These are phyloP conservation scores for Daldinia sp. DNA, from an alignment of 2,329 filamentous ascomycete genomes.

Conservation along the genomic window DNA sequence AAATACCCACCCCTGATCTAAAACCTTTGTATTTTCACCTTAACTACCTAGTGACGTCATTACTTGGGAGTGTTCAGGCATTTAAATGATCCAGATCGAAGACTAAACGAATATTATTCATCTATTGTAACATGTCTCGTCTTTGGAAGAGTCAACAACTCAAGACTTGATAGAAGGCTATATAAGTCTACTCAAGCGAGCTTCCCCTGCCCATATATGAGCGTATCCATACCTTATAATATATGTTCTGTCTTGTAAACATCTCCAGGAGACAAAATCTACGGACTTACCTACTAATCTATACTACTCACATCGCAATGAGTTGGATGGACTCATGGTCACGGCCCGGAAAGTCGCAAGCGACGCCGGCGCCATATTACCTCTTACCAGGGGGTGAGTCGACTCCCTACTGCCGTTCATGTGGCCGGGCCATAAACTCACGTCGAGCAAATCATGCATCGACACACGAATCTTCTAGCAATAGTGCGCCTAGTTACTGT, in stretches of 20 bases:
- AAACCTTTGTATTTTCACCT: background rate
- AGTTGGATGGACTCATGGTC: slow-evolving; percentile 55
- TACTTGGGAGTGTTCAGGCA: background rate
- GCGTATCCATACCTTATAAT: background rate
- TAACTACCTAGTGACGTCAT: slow-evolving; percentile 24
- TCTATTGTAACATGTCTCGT: background rate
- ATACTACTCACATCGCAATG: slow-evolving; percentile 40
- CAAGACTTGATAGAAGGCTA: background rate
- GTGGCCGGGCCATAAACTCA: slow-evolving; percentile 62
- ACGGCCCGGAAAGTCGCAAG: slow-evolving; percentile 51
- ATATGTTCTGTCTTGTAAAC: background rate
- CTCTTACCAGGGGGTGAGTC: slow-evolving; percentile 55
- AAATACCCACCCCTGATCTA: background rate
- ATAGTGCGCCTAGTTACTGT: slow-evolving; percentile 59
- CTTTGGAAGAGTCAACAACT: background rate
- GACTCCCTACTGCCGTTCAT: slow-evolving; percentile 64
- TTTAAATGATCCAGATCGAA: background rate
- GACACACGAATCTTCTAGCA: slow-evolving; percentile 27
- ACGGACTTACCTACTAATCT: background rate
- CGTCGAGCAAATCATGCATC: slow-evolving; percentile 44
- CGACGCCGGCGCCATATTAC: slow-evolving; percentile 62
- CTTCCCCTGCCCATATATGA: background rate
- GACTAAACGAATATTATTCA: background rate
- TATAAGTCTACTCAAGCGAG: no score
- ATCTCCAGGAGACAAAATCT: background rate